phyloP scores from a whole-genome alignment of 169 alveolate species.

The Eimeria maxima region DNA sequence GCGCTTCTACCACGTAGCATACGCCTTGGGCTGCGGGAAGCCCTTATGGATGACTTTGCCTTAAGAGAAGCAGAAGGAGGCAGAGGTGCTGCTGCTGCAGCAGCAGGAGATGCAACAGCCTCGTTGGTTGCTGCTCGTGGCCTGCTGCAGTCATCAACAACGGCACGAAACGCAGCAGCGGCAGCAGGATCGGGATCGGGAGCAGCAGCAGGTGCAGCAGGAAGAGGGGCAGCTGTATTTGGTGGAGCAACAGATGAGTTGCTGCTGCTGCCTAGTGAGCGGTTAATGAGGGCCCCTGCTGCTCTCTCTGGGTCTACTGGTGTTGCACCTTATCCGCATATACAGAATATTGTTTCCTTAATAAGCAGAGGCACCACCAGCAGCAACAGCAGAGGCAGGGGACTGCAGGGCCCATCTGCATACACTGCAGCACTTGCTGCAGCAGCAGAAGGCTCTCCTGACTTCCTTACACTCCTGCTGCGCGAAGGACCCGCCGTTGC shows the following conservation, averaged over 20 bases:
- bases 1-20: slow-evolving; percentile 59
- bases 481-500: not conserved
- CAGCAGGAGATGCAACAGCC: slow-evolving; percentile 6
- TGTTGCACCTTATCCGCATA: not conserved
- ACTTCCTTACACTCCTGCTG: slow-evolving; percentile 28
- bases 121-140: slow-evolving; percentile 21
- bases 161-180: slow-evolving; percentile 3
- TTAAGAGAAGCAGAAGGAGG: not conserved
- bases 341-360: not conserved
- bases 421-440: not conserved
- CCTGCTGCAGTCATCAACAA: not conserved
- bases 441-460: slow-evolving; percentile 10
- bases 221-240: not conserved
- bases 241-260: slow-evolving; percentile 29
- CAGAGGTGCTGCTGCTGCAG: slow-evolving; percentile 3
- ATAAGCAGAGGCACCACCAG: slow-evolving; percentile 11
- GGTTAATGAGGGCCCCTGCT: slow-evolving; percentile 49
- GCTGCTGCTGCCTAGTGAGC: slow-evolving; percentile 72
- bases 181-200: slow-evolving; percentile 36
- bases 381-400: not conserved
- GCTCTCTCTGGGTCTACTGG: slow-evolving; percentile 17
- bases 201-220: slow-evolving; percentile 35
- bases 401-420: slow-evolving; percentile 1
- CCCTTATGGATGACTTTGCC: slow-evolving; percentile 10
- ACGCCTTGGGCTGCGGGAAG: slow-evolving; percentile 46